Percentiles rank a stretch among this genome's conserved stretches.
Conservation (phyloP, 352 stramenopile species). For the Globisporangium spinosum region DNA sequence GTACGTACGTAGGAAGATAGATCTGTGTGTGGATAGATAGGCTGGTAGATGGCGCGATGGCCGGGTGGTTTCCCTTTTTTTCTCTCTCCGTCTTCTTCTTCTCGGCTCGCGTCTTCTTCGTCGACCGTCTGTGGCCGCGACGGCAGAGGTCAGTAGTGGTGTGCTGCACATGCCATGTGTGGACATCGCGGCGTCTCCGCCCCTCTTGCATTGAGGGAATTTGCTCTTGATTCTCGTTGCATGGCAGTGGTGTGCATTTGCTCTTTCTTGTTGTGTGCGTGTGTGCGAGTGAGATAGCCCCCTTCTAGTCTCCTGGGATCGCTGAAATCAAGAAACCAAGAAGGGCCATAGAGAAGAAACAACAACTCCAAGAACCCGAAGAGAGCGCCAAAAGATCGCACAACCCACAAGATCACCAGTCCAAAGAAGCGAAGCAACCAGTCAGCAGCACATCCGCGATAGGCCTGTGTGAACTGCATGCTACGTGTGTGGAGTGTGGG, state of each 20-base stretch:
- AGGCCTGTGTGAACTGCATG: slow-evolving; percentile 6
- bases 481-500: slow-evolving; percentile 2
- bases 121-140: neutral
- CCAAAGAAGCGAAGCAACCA: neutral
- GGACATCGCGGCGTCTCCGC: neutral
- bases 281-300: slow-evolving; percentile 2
- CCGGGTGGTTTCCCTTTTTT: slow-evolving; percentile 3
- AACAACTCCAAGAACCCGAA: neutral
- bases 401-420: neutral
- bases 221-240: slow-evolving; percentile 16
- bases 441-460: neutral
- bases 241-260: slow-evolving; percentile 14
- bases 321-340: neutral
- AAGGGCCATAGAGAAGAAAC: neutral
- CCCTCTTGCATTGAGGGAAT: neutral
- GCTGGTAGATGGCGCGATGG: neutral
- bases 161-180: too few species aligned
- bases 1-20: slow-evolving; percentile 31
- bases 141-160: neutral
- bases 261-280: slow-evolving; percentile 1
- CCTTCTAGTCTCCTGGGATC: neutral
- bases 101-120: slow-evolving; percentile 2
- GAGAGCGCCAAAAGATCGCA: neutral
- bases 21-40: neutral
- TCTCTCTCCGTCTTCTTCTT: neutral